phyloP scores from a whole-genome alignment of 768 basidiomycete genomes.

The Rhizopogon roseolus region DNA sequence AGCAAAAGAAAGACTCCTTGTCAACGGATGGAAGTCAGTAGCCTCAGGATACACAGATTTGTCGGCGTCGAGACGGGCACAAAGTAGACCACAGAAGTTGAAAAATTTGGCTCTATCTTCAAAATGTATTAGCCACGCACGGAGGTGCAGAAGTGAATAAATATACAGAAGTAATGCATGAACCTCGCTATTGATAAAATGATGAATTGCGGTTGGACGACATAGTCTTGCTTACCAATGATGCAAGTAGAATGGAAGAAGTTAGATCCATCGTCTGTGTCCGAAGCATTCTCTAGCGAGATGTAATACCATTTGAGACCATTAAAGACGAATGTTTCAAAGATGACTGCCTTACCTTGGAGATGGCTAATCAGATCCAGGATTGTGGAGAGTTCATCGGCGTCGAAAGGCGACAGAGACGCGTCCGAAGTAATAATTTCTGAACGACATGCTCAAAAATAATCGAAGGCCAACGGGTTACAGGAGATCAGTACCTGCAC shows the following conservation, averaged over 20 bases:
- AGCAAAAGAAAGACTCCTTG: not conserved
- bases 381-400: slow-evolving; percentile 2
- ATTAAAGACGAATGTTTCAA: not conserved
- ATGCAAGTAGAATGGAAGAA: slow-evolving; percentile 3
- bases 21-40: not conserved
- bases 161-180: not conserved
- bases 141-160: not conserved
- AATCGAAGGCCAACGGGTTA: not conserved
- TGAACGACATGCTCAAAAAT: not conserved
- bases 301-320: not conserved
- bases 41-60: slow-evolving; percentile 1
- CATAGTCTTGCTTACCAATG: slow-evolving; percentile 1
- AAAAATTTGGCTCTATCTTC: slow-evolving; percentile 7
- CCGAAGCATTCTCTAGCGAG: not conserved
- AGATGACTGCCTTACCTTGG: not conserved
- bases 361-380: slow-evolving; percentile 3
- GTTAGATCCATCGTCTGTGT: not conserved
- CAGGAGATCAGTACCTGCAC: slow-evolving; percentile 13
- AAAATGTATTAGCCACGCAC: not conserved
- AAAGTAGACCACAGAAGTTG: slow-evolving; percentile 5
- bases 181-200: not conserved
- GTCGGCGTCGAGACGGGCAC: slow-evolving; percentile 5
- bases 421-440: slow-evolving; percentile 6
- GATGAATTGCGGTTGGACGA: not conserved
- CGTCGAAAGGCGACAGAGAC: slow-evolving; percentile 3